Percentiles rank a stretch among this genome's conserved stretches.
These are phyloP conservation scores for Pichia kudriavzevii DNA, from an alignment of 1,139 yeast genomes.

Conservation along the genomic window DNA sequence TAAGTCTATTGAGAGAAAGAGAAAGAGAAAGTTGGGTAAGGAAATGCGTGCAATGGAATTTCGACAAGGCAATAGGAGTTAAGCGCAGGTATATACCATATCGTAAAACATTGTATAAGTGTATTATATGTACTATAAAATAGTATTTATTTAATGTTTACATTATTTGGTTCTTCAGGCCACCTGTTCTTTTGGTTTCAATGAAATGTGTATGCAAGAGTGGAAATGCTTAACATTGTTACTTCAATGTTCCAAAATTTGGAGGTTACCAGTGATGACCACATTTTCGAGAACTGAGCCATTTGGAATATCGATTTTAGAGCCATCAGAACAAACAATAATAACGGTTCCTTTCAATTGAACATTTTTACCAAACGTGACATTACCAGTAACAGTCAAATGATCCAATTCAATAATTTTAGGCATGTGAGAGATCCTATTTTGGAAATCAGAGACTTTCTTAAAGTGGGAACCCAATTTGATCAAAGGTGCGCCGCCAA, in stretches of 20 bases:
- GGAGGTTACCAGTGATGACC: conserved; percentile 93
- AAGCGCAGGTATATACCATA: too few species aligned
- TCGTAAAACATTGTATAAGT: too few species aligned
- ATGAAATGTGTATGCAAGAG: not conserved
- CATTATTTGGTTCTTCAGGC: too few species aligned
- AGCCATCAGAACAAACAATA: conserved; percentile 95
- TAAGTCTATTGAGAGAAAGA: conserved; percentile 83
- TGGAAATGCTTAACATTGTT: not conserved
- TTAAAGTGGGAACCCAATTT: conserved; percentile 95
- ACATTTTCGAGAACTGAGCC: conserved; percentile 93
- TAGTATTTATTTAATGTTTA: not conserved
- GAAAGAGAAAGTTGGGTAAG: conserved; percentile 88
- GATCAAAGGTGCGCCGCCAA: conserved; percentile 89
- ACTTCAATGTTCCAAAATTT: conserved; percentile 83
- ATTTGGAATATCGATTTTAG: conserved; percentile 93
- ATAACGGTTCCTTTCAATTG: conserved; percentile 95
- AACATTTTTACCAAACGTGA: conserved; percentile 81
- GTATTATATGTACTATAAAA: too few species aligned
- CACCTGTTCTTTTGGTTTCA: too few species aligned
- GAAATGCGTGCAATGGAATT: conserved; percentile 79
- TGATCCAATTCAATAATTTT: conserved; percentile 93
- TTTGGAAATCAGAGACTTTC: conserved; percentile 86
- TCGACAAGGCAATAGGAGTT: conserved; percentile 12
- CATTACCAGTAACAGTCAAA: conserved; percentile 95
- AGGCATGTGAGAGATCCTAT: conserved; percentile 92